These are phyloP conservation scores for Saxophila tyrrhenica DNA, from an alignment of 495 filamentous ascomycete genomes.

Conservation along the genomic window DNA sequence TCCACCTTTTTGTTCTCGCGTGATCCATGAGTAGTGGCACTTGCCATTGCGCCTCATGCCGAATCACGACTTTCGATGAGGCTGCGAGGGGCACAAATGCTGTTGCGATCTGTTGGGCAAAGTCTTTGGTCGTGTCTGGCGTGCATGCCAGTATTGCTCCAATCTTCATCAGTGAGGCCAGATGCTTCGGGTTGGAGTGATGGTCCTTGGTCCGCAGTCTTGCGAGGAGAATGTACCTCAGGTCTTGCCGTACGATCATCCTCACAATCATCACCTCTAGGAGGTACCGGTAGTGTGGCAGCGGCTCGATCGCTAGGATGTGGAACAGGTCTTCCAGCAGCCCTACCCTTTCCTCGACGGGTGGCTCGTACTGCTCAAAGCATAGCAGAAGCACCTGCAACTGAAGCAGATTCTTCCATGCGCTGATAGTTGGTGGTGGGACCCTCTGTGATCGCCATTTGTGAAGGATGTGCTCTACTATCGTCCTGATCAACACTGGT, in stretches of 20 bases:
- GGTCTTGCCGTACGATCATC: conserved; percentile 24
- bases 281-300: conserved; percentile 36
- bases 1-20: conserved; percentile 21
- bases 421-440: conserved; percentile 31
- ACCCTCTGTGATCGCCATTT: conserved; percentile 32
- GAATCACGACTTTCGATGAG: conserved; percentile 28
- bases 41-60: conserved; percentile 36
- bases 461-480: conserved; percentile 28
- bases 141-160: conserved; percentile 28
- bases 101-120: conserved; percentile 22
- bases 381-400: conserved; percentile 36
- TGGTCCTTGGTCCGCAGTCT: conserved; percentile 19
- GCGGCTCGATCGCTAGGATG: conserved; percentile 31
- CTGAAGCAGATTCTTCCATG: conserved; percentile 36
- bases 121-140: conserved; percentile 22
- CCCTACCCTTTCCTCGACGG: conserved; percentile 1
- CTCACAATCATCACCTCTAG: conserved; percentile 36
- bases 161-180: conserved; percentile 33
- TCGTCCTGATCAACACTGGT: conserved; percentile 9
- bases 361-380: conserved; percentile 15
- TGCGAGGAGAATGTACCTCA: conserved; percentile 11
- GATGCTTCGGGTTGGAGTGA: conserved; percentile 30
- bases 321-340: conserved; percentile 24
- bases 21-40: conserved; percentile 26
- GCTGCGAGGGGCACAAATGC: conserved; percentile 27